Conservation (phyloP, 805 yeast species). For the Barnettozyma siamensis region DNA sequence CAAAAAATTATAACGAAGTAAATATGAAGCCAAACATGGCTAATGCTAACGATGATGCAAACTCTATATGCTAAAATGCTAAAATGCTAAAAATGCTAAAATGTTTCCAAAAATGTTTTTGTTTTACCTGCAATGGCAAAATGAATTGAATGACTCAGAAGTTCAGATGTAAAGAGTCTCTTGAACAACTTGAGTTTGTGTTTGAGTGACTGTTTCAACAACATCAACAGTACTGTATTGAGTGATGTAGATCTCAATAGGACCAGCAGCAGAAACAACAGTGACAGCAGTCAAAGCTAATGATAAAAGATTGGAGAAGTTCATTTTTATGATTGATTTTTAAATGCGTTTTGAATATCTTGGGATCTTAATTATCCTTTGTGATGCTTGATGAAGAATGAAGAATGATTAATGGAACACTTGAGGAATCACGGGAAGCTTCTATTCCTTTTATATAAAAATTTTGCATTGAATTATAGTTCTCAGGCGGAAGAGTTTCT, state of each 20-base stretch:
- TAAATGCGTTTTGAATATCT: no score
- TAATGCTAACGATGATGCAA: no score
- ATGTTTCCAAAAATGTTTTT: no score
- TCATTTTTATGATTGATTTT: no score
- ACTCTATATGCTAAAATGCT: no score
- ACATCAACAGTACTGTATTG: slow-evolving; percentile 22
- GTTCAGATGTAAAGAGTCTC: slow-evolving; percentile 22
- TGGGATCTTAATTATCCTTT: no score
- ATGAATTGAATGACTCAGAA: neutral
- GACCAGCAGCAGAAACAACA: slow-evolving; percentile 22
- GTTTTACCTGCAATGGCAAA: neutral
- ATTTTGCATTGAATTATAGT: neutral
- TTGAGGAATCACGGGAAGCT: neutral
- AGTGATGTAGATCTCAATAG: slow-evolving; percentile 23
- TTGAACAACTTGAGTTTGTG: slow-evolving; percentile 20
- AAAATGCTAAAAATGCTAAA: no score
- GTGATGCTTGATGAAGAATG: no score
- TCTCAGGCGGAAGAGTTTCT: neutral
- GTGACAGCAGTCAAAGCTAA: slow-evolving; percentile 15
- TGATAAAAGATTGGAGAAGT: slow-evolving; percentile 18
- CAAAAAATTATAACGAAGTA: no score
- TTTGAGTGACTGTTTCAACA: slow-evolving; percentile 21
- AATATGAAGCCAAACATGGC: no score
- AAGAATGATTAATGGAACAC: no score
- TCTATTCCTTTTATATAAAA: neutral